A percentile compares a stretch with the other conserved stretches of the same genome.
phyloP scores from a whole-genome alignment of 345 rosid species.

The Sapria himalayana region DNA sequence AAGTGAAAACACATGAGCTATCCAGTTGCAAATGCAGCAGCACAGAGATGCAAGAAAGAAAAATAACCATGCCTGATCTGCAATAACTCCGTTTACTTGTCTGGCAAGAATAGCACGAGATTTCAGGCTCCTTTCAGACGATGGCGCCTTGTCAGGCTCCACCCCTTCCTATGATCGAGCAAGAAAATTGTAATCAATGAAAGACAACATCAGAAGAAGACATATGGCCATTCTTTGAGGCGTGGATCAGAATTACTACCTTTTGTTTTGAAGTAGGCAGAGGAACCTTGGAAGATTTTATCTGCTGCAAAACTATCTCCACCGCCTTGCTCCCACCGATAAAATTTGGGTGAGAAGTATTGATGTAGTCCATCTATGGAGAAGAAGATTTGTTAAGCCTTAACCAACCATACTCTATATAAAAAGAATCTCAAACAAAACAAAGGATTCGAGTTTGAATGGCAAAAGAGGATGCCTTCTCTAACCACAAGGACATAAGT shows the following conservation, averaged over 20 bases:
- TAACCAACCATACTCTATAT: too few species aligned
- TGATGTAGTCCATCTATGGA: slow-evolving; percentile 82
- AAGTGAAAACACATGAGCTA: background rate
- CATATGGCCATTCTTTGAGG: too few species aligned
- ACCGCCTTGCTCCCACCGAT: slow-evolving; percentile 88
- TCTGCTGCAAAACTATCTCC: slow-evolving; percentile 49
- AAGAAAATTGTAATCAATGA: slow-evolving; percentile 4
- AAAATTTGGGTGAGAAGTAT: slow-evolving; percentile 87
- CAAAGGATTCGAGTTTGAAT: too few species aligned
- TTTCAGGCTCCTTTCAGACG: slow-evolving; percentile 44
- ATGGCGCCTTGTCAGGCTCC: slow-evolving; percentile 60
- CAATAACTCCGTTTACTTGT: slow-evolving; percentile 60
- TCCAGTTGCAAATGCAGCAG: background rate
- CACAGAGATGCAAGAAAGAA: slow-evolving; percentile 4
- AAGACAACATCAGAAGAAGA: background rate
- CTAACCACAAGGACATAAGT: too few species aligned
- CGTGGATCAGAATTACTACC: too few species aligned
- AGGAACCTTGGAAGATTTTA: slow-evolving; percentile 42
- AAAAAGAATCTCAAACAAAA: too few species aligned
- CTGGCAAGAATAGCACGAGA: slow-evolving; percentile 67
- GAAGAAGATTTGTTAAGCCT: too few species aligned
- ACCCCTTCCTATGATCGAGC: slow-evolving; percentile 28
- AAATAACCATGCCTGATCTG: slow-evolving; percentile 55
- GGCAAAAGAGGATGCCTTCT: too few species aligned
- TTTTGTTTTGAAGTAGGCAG: slow-evolving; percentile 38